These are phyloP conservation scores for Verticillium dahliae DNA, from an alignment of 2,329 filamentous ascomycete species.

Conservation along the genomic window DNA sequence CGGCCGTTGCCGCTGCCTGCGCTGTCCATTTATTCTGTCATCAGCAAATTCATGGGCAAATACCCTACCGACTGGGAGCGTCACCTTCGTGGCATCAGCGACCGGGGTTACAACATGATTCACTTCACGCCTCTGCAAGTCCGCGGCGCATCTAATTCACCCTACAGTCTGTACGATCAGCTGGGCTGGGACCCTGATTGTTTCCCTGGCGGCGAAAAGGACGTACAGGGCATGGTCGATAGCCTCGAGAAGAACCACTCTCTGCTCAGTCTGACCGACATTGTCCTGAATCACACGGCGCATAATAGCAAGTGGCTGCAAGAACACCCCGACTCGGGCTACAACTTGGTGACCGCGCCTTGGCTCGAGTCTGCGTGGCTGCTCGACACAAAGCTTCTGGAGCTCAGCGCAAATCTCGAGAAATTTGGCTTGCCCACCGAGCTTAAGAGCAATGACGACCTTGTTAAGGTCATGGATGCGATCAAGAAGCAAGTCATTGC, in stretches of 20 bases:
- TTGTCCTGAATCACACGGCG: constrained; percentile 97
- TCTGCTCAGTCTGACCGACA: constrained; percentile 84
- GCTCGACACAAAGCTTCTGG: constrained; percentile 58
- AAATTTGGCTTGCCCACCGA: constrained; percentile 69
- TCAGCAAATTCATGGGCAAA: constrained; percentile 97
- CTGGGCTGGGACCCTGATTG: constrained; percentile 72
- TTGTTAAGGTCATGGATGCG: constrained; percentile 75
- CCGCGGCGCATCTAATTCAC: constrained; percentile 86
- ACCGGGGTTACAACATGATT: constrained; percentile 96
- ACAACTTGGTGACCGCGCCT: constrained; percentile 87
- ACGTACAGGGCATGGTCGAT: constrained; percentile 68
- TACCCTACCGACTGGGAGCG: constrained; percentile 87
- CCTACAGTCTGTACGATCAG: constrained; percentile 95
- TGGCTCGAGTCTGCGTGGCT: constrained; percentile 61
- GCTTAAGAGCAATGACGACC: constrained; percentile 63
- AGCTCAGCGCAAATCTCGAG: constrained; percentile 69
- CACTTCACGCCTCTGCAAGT: constrained; percentile 94
- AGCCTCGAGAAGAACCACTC: constrained; percentile 82
- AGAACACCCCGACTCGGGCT: constrained; percentile 90
- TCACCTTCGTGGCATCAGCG: constrained; percentile 80
- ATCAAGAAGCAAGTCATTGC: constrained; percentile 76
- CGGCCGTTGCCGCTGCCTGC: constrained; percentile 75
- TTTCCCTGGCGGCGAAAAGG: constrained; percentile 80
- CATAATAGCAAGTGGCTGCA: constrained; percentile 93
- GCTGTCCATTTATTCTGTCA: constrained; percentile 83